Conservation (phyloP, 257 asterid genomes). For the Voacanga thouarsii region DNA sequence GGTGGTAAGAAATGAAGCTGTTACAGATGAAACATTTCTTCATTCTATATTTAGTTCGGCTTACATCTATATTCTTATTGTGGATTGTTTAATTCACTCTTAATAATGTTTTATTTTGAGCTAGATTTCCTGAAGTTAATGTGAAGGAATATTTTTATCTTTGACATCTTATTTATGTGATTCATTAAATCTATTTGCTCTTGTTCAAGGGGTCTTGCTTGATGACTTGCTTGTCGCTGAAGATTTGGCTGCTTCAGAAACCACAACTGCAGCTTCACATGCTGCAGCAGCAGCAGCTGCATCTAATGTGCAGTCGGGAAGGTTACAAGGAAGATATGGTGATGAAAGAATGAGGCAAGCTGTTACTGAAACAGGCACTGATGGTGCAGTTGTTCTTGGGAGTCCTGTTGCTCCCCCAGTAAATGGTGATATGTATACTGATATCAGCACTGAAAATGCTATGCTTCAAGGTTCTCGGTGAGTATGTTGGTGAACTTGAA, state of each 20-base stretch:
- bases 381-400: slow-evolving; percentile 92
- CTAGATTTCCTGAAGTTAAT: neutral
- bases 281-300: slow-evolving; percentile 92
- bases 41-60: neutral
- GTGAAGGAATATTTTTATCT: neutral
- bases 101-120: neutral
- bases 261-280: slow-evolving; percentile 94
- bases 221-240: slow-evolving; percentile 99
- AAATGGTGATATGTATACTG: slow-evolving; percentile 86
- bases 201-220: slow-evolving; percentile 71
- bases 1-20: slow-evolving; percentile 63
- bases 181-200: slow-evolving; percentile 1
- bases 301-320: slow-evolving; percentile 55
- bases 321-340: slow-evolving; percentile 65
- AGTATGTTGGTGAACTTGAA: slow-evolving; percentile 23
- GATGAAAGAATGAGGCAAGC: slow-evolving; percentile 63
- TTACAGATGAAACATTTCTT: neutral
- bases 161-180: slow-evolving; percentile 9
- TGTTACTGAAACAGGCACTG: slow-evolving; percentile 49
- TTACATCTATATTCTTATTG: neutral
- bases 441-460: slow-evolving; percentile 92
- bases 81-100: neutral
- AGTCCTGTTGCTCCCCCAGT: slow-evolving; percentile 89
- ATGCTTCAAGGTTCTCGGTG: slow-evolving; percentile 81
- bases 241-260: slow-evolving; percentile 97